Conservation (phyloP, 2,329 filamentous ascomycete species). For the Talaromyces amestolkiae region DNA sequence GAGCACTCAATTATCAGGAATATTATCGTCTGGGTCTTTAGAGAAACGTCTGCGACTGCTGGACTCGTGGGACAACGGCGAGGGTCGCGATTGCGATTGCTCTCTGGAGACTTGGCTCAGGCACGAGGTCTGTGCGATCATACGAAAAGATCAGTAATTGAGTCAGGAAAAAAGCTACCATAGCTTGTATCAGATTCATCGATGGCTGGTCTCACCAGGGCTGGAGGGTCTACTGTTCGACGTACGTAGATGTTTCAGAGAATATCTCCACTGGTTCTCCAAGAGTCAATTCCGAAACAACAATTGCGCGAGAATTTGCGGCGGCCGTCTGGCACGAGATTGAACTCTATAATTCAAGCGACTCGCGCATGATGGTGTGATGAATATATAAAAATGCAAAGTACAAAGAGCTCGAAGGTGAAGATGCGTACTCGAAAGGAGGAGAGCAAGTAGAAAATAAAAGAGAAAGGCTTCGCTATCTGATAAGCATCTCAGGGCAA, state of each 20-base stretch:
- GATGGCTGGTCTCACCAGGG: neutral
- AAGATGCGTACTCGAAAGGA: neutral
- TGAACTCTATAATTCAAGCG: neutral
- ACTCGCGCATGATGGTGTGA: neutral
- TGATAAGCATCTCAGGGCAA: slow-evolving; percentile 13
- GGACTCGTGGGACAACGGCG: neutral
- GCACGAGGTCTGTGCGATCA: neutral
- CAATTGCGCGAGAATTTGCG: slow-evolving; percentile 1
- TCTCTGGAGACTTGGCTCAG: neutral
- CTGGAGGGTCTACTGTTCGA: neutral
- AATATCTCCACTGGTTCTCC: neutral
- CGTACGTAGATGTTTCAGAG: neutral
- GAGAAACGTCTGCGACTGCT: neutral
- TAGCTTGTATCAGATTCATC: neutral
- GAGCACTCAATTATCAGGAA: neutral
- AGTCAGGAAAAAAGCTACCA: too few species aligned
- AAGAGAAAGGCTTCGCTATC: slow-evolving; percentile 7
- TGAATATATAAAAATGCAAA: neutral
- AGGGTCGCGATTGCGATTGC: neutral
- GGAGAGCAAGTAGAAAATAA: neutral
- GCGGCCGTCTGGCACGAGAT: neutral
- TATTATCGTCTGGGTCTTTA: neutral
- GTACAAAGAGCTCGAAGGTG: neutral
- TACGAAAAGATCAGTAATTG: neutral
- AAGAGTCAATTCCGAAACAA: neutral